Percentiles rank a stretch among this genome's conserved stretches.
Conservation (phyloP, 495 filamentous ascomycete species). For the Tuber aestivum region DNA sequence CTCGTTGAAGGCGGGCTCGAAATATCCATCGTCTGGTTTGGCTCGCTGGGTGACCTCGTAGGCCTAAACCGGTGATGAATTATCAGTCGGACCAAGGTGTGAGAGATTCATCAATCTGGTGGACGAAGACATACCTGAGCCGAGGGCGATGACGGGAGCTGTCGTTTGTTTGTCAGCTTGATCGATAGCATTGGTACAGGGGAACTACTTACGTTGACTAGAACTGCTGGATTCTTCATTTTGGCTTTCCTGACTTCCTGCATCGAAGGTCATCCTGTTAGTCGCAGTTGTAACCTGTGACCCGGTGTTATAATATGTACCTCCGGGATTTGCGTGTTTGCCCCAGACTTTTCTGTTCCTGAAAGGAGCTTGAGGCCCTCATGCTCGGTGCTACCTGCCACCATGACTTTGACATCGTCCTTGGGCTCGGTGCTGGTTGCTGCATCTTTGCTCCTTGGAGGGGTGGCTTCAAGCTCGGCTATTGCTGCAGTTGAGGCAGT, state of each 20-base stretch:
- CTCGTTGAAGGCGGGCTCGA: conserved; percentile 20
- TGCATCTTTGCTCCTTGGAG: not conserved
- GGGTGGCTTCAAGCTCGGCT: conserved; percentile 28
- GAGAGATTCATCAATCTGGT: not conserved
- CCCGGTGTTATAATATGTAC: conserved; percentile 3
- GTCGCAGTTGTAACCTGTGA: not conserved
- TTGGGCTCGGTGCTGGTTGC: conserved; percentile 9
- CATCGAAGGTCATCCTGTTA: not conserved
- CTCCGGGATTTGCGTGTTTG: conserved; percentile 8
- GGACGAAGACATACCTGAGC: conserved; percentile 19
- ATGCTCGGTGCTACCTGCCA: conserved; percentile 2
- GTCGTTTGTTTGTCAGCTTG: conserved; percentile 5
- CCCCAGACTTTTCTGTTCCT: conserved; percentile 8
- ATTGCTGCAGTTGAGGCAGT: conserved; percentile 7
- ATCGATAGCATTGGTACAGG: not conserved
- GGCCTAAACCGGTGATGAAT: conserved; percentile 11
- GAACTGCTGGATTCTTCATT: conserved; percentile 24
- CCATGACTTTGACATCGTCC: conserved; percentile 15
- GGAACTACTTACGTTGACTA: conserved; percentile 16
- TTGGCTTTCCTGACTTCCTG: conserved; percentile 19
- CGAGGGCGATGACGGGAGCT: conserved; percentile 27
- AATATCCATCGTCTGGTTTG: conserved; percentile 12
- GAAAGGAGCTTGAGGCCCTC: conserved; percentile 6
- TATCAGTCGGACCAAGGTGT: not conserved
- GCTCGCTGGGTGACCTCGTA: conserved; percentile 20